A percentile compares a stretch with the other conserved stretches of the same genome.
These are phyloP conservation scores for Cytospora chrysosperma DNA, from an alignment of 2,329 filamentous ascomycete genomes.

Conservation along the genomic window DNA sequence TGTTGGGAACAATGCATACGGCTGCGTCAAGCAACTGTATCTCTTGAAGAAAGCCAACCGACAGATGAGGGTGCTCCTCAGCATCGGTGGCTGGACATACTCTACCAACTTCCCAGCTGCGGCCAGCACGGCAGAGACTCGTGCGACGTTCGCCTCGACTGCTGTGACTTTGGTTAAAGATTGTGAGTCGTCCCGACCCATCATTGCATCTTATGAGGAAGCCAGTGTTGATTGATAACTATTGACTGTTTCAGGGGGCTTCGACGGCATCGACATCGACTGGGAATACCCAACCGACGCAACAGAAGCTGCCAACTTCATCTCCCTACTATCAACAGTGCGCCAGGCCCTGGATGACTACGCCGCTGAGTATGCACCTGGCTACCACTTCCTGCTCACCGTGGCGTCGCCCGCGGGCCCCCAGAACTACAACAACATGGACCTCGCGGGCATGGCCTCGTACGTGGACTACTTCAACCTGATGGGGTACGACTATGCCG, in stretches of 20 bases:
- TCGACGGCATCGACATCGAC: slow-evolving; percentile 49
- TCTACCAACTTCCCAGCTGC: slow-evolving; percentile 71
- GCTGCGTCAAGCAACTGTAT: slow-evolving; percentile 77
- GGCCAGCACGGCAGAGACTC: slow-evolving; percentile 60
- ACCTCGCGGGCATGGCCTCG: slow-evolving; percentile 45
- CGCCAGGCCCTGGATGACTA: slow-evolving; percentile 50
- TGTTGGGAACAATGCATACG: slow-evolving; percentile 70
- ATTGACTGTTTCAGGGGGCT: slow-evolving; percentile 22
- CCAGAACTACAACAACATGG: slow-evolving; percentile 46
- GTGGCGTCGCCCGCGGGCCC: slow-evolving; percentile 53
- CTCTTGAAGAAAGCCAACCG: slow-evolving; percentile 75
- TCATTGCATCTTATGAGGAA: neutral
- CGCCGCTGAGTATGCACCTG: slow-evolving; percentile 41
- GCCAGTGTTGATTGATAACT: neutral
- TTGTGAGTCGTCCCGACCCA: slow-evolving; percentile 36
- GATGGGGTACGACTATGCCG: slow-evolving; percentile 75
- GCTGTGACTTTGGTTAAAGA: slow-evolving; percentile 71
- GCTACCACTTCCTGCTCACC: slow-evolving; percentile 54
- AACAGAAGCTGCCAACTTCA: slow-evolving; percentile 43
- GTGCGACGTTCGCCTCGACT: slow-evolving; percentile 65
- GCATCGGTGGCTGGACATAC: slow-evolving; percentile 85
- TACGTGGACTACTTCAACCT: slow-evolving; percentile 57
- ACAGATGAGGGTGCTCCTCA: slow-evolving; percentile 73
- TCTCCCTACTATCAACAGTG: slow-evolving; percentile 44
- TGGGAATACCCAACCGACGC: slow-evolving; percentile 42